phyloP scores from a whole-genome alignment of 345 rosid genomes.

The Linum trigynum region DNA sequence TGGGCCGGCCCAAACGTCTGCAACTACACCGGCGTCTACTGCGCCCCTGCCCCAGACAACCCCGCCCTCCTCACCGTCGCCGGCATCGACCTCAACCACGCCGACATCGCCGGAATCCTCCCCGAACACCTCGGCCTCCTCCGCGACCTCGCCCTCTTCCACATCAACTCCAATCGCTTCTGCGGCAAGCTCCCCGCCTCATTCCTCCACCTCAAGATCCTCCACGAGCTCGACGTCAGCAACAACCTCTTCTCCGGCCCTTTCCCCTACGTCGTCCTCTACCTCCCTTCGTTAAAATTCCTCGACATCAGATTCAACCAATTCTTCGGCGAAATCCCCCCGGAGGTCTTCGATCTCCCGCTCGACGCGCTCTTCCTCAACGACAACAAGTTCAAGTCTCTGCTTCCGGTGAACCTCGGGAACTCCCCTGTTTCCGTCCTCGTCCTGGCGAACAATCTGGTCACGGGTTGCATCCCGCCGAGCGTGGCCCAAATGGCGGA shows the following conservation, averaged over 20 bases:
- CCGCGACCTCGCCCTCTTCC: conserved; percentile 64
- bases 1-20: conserved; percentile 84
- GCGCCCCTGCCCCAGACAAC: conserved; percentile 61
- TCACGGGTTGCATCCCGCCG: conserved; percentile 58
- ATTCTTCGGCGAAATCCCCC: conserved; percentile 50
- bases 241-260: conserved; percentile 56
- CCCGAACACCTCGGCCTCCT: conserved; percentile 68
- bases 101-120: conserved; percentile 50
- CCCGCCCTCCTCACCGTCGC: conserved; percentile 52
- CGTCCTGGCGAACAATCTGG: conserved; percentile 63
- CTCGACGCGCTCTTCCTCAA: conserved; percentile 84
- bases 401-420: conserved; percentile 59
- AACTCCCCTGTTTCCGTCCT: conserved; percentile 69
- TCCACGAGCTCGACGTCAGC: conserved; percentile 67
- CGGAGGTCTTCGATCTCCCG: conserved; percentile 44
- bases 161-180: conserved; percentile 69
- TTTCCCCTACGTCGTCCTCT: conserved; percentile 54
- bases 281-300: conserved; percentile 58
- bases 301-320: conserved; percentile 67
- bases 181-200: conserved; percentile 45
- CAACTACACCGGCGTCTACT: conserved; percentile 73
- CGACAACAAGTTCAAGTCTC: conserved; percentile 59
- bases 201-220: conserved; percentile 36
- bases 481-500: conserved; percentile 56
- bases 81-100: conserved; percentile 79